phyloP scores from a whole-genome alignment of 768 basidiomycete genomes.

The Boletellus emodensis region DNA sequence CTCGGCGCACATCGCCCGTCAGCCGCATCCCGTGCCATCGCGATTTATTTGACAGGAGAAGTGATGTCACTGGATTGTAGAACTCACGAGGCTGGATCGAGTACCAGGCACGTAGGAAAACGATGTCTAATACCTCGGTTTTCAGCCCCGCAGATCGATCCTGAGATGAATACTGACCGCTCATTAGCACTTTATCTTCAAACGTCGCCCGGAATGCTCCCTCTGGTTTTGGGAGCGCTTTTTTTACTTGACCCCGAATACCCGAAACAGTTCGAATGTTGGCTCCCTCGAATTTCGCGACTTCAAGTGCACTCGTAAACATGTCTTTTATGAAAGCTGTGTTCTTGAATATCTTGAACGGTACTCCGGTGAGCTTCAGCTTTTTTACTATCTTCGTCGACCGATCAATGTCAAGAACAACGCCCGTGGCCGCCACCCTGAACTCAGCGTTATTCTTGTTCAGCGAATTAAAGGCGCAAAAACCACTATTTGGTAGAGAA shows the following conservation, averaged over 20 bases:
- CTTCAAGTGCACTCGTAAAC: conserved; percentile 91
- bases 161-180: conserved; percentile 56
- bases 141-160: neutral
- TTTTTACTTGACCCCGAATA: conserved; percentile 95
- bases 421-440: conserved; percentile 88
- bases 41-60: conserved; percentile 79
- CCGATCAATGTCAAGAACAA: conserved; percentile 89
- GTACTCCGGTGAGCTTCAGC: conserved; percentile 91
- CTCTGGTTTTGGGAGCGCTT: conserved; percentile 90
- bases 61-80: conserved; percentile 94
- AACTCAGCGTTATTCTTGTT: conserved; percentile 66
- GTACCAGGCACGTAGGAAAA: conserved; percentile 97
- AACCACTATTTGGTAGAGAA: conserved; percentile 88
- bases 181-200: conserved; percentile 96
- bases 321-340: conserved; percentile 98
- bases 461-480: conserved; percentile 94
- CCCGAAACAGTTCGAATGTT: conserved; percentile 93
- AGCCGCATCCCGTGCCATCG: conserved; percentile 93
- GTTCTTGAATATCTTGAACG: conserved; percentile 98
- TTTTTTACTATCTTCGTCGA: conserved; percentile 98
- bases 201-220: conserved; percentile 96
- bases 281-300: conserved; percentile 99
- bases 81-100: conserved; percentile 91
- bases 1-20: conserved; percentile 88
- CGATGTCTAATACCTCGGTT: conserved; percentile 58